Evolutionary conservation across 2,329 filamentous ascomycete genomes (phyloP).

Genomic region (Aureobasidium vineae): DNA sequence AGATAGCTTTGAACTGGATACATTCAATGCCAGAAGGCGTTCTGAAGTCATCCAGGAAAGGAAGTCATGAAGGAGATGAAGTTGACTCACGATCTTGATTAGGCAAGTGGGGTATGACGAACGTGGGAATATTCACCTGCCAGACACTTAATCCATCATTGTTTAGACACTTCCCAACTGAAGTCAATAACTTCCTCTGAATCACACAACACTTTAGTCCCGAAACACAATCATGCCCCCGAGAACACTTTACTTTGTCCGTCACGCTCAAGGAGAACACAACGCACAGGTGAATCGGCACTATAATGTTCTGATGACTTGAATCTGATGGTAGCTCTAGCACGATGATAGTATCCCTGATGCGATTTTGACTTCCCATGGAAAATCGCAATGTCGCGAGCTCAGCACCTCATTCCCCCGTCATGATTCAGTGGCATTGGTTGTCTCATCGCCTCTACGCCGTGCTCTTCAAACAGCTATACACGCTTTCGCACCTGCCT

Average conservation of each 20-base stretch:
- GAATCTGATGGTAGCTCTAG: slow-evolving; percentile 46
- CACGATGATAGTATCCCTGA: slow-evolving; percentile 67
- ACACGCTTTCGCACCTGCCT: slow-evolving; percentile 61
- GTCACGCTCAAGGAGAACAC: slow-evolving; percentile 74
- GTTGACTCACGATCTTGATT: neutral
- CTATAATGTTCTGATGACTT: neutral
- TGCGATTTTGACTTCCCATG: slow-evolving; percentile 70
- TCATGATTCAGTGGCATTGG: slow-evolving; percentile 58
- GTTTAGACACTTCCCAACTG: neutral
- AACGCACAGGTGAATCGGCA: slow-evolving; percentile 48
- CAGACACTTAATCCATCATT: neutral
- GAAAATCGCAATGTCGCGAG: slow-evolving; percentile 67
- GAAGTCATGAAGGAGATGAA: neutral
- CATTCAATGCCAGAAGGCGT: too few species aligned
- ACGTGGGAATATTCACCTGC: too few species aligned
- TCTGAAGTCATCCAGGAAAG: too few species aligned
- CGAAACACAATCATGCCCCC: neutral
- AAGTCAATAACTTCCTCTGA: neutral
- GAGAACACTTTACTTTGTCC: slow-evolving; percentile 62
- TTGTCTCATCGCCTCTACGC: slow-evolving; percentile 75
- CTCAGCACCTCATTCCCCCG: slow-evolving; percentile 64
- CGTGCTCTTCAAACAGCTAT: slow-evolving; percentile 78
- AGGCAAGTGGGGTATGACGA: neutral
- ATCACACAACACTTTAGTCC: neutral
- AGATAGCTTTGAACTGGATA: too few species aligned